Base-by-base conservation (phyloP, 2,329 filamentous ascomycete species). In the Coniochaeta sp. region DNA sequence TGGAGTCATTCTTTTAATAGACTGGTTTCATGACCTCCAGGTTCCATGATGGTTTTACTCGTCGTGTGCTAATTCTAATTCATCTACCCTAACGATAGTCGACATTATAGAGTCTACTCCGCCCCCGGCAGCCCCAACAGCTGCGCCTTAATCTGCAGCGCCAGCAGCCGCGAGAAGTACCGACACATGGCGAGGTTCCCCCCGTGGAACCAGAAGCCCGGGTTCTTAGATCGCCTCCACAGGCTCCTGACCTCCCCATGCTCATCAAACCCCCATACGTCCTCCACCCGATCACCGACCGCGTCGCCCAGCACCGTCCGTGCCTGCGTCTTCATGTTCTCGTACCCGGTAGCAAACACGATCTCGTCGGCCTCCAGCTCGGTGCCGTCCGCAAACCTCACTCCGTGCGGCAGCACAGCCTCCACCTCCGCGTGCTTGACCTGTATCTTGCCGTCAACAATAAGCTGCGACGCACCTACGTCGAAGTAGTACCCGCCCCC, bases 401-500 rank as follows among this genome's bases (percentile, higher is more conserved):
- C 63, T 1, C 77, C 79, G 0, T 73, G 66, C 0, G 78, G 73
- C 0, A 80, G 74, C 2, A 89, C 78, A 24, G 76, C 72, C 1
- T 72, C 67, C 16, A 89, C 81, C 12, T 84, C 81, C 0, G 81
- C 83, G 44, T 84, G 81, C 68, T 83, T 83, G 28, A 89, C 74
- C 64, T 83, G 84, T 69, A 90, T 84, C 67, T 83, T 84, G 0
- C 86, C 85, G 14, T 87, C 82, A 2, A 77, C 76, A 61, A 90
- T 87, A 26, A 89, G 76, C 66, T 82, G 72, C 0, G 81, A 83
- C 0, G 81, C 83, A 0, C 88, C 88, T 1, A 89, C 85, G 62
- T 90, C 85, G 62, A 89, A 87, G 71, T 89, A 89, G 68, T 89
- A 89, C 0, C 87, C 87, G 0, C 88, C 87, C 1, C 86, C 86